Conservation (phyloP, 1,139 yeast genomes). For the Geotrichum candidum region DNA sequence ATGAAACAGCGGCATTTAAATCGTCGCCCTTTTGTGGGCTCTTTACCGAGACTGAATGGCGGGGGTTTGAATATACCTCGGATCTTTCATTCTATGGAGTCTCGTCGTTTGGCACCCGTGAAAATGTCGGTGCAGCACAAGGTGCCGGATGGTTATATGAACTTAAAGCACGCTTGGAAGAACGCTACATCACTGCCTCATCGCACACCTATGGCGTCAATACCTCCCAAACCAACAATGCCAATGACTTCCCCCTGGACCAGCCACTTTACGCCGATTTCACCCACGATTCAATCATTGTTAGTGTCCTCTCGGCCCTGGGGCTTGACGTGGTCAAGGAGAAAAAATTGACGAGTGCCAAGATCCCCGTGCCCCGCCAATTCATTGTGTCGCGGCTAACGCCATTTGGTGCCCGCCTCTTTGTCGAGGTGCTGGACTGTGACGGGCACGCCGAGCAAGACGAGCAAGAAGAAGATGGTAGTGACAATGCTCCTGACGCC, state of each 20-base stretch:
- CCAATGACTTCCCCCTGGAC: constrained; percentile 36
- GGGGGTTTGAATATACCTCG: constrained; percentile 43
- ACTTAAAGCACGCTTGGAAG: constrained; percentile 35
- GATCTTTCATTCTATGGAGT: constrained; percentile 41
- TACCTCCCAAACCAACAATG: constrained; percentile 30
- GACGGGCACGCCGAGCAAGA: constrained; percentile 23
- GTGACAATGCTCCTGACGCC: neutral
- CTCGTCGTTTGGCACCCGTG: constrained; percentile 34
- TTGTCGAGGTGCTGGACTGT: constrained; percentile 38
- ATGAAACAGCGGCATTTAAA: constrained; percentile 47
- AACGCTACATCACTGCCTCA: constrained; percentile 24
- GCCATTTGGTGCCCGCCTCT: constrained; percentile 42
- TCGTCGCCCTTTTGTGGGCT: constrained; percentile 43
- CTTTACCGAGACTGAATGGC: constrained; percentile 47
- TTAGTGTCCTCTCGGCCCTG: constrained; percentile 38
- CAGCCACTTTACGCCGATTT: constrained; percentile 42
- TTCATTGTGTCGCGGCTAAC: constrained; percentile 39
- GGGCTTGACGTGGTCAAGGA: constrained; percentile 36
- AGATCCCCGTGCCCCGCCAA: constrained; percentile 38
- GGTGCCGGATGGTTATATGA: constrained; percentile 43
- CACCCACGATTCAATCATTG: constrained; percentile 40
- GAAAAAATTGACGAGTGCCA: constrained; percentile 32
- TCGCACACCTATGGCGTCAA: constrained; percentile 35
- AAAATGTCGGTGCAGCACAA: constrained; percentile 36
- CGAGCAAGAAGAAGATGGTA: neutral